Base-by-base conservation (phyloP, 176 grass and related monocot species). In the Oropetium thomaeum region DNA sequence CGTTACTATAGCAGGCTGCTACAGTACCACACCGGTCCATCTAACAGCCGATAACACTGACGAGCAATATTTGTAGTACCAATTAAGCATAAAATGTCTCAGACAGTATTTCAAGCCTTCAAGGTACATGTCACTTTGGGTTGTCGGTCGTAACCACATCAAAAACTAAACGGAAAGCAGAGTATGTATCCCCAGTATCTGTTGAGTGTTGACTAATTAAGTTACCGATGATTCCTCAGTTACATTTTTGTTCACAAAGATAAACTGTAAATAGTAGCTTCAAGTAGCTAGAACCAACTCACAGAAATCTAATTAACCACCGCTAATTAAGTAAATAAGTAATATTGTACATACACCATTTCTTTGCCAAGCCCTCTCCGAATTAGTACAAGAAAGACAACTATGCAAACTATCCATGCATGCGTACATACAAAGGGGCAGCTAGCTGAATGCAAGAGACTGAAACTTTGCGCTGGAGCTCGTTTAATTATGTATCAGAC, bases 401-500 rank as follows among this genome's bases (percentile, higher is more conserved):
- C 8, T 33, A 34, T 55, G 73, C 65, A 29, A 47, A 45, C 38
- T 1, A 44, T 48, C 32, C 43, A 68, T 58, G 37, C 38, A 1
- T 17, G 57, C 66, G 19, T 45, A 16, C 48, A 51, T 75, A 34
- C 77, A 42, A 73, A 26, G 65, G n/a, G n/a, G n/a, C n/a, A n/a
- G n/a, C n/a, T 49, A 58, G 31, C 16, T 39, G 72, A 51, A 77
- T 4, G n/a, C 64, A 74, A 14, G 13, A 45, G 16, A 70, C 61
- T 22, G 38, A 49, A 79, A 58, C 4, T 0, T 34, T 58, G 44
- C 14, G 55, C 14, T n/a, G n/a, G n/a, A n/a, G 7, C 17, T 20
- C 15, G 10, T 27, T n/a, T n/a, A n/a, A n/a, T n/a, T n/a, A n/a
- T n/a, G n/a, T 2, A 33, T 89, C 70, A 96, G 67, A 96, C 92